Evolutionary conservation across 192 early-diverging fungal species (phyloP), one percentile per base, ranked within the genome.

Genomic region (Rhizophagus prolifer): DNA sequence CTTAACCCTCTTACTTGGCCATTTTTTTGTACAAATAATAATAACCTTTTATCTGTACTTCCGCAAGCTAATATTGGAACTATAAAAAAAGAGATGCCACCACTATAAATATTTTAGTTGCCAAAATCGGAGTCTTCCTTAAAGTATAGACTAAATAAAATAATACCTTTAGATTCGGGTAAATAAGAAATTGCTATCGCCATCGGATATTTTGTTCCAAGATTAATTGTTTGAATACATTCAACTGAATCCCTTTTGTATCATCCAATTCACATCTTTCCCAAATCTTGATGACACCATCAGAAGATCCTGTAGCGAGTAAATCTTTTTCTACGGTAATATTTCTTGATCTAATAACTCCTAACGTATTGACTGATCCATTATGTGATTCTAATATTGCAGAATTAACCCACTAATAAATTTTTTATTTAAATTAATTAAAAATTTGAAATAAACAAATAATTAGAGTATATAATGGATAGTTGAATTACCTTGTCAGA

Each of bases 41-140:
- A 87, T 69, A 97, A 82, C 63, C 83, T 81, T 78, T 86, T 88
- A 79, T 97, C 95, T 1, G 95, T 97, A 70, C 91, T 90, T 34
- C 95, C 97, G n/a, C 87, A 86, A 23, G 93, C 91, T 70, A 98
- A 85, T 25, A 96, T 81, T 2, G 91, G 85, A 28, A 86, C 85
- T 79, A 23, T 44, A 66, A 26, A 79, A 21, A 28, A 64, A 68
- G 23, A 58, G 25, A 36, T 28, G 3, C 9, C 28, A 50, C 25
- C n/a, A 75, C 19, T 10, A 25, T 75, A 41, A 38, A 9, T 36
- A 59, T 47, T 70, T 36, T 38, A 38, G 36, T 6, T 8, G 7
- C 7, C 19, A 70, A 10, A 70, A n/a, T 26, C 26, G 16, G 28
- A 58, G 19, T 34, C 9, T 74, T 8, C 12, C 28, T 65, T 34